phyloP scores from a whole-genome alignment of 2,329 filamentous ascomycete genomes.

The Botrytis medusae region DNA sequence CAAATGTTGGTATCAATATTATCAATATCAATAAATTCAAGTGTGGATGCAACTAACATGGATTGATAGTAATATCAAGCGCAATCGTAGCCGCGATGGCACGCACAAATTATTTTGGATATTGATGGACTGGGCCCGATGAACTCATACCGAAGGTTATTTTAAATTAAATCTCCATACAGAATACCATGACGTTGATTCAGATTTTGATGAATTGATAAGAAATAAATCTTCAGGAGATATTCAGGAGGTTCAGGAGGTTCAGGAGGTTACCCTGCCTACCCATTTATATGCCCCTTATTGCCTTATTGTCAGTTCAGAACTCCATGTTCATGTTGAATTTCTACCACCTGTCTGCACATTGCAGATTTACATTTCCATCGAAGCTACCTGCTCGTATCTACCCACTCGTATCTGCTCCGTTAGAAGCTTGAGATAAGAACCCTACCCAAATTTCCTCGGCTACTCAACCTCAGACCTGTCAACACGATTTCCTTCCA shows the following conservation, averaged over 20 bases:
- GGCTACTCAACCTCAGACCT: not conserved
- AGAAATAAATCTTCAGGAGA: not conserved
- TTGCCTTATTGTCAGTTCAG: not conserved
- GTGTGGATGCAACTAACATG: constrained; percentile 5
- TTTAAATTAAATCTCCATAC: constrained; percentile 4
- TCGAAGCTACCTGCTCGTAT: not conserved
- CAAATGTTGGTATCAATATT: not conserved
- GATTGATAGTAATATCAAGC: constrained; percentile 7
- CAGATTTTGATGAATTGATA: constrained; percentile 1
- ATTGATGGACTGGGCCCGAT: not conserved
- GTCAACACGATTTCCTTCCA: not conserved
- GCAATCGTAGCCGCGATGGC: constrained; percentile 2
- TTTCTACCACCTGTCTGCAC: not conserved
- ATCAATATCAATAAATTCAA: constrained; percentile 1
- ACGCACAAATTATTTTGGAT: not conserved
- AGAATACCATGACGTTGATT: constrained; percentile 9
- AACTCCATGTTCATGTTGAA: not conserved
- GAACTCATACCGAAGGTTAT: not conserved
- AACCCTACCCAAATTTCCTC: not conserved
- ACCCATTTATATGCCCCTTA: not conserved
- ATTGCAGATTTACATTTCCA: not conserved
- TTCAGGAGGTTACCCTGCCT: not conserved
- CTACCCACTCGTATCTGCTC: not conserved
- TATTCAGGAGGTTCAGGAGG: not conserved
- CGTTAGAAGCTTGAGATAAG: not conserved